A percentile compares a stretch with the other conserved stretches of the same genome.
Evolutionary conservation across 1,284 basidiomycete species (phyloP).

Genomic region (Rhodotorula sp.): DNA sequence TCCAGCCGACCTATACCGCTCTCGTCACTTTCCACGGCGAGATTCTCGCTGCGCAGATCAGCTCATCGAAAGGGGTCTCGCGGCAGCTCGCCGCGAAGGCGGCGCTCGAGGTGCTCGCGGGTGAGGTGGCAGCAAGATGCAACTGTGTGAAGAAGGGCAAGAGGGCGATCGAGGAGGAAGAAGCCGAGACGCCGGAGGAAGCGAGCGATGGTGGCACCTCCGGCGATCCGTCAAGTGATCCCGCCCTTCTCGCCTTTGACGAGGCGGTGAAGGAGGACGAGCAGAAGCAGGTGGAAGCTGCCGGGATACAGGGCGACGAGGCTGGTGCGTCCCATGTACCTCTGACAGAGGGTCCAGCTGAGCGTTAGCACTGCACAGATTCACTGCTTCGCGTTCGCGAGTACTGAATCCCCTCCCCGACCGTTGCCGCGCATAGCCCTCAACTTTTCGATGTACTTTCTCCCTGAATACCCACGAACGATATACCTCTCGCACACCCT

Average conservation of each 20-base stretch:
- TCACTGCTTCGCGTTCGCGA: neutral
- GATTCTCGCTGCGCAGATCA: conserved; percentile 9
- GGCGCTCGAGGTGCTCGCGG: conserved; percentile 12
- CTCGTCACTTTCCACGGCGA: conserved; percentile 11
- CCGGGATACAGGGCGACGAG: neutral
- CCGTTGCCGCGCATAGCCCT: neutral
- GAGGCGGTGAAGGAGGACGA: neutral
- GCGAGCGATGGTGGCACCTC: neutral
- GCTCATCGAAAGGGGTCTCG: conserved; percentile 28
- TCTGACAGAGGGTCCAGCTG: too few relatives aligned
- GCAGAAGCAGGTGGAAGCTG: neutral
- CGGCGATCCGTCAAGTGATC: too few relatives aligned
- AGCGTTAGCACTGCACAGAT: neutral
- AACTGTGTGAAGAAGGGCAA: neutral
- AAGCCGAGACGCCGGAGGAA: neutral
- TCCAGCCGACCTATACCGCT: neutral
- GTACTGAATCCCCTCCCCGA: neutral
- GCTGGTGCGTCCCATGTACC: neutral
- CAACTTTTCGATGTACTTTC: too few relatives aligned
- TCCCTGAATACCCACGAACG: neutral
- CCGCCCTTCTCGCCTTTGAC: too few relatives aligned
- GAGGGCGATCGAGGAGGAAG: neutral
- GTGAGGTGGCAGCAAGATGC: neutral
- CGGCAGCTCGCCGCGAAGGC: conserved; percentile 28
- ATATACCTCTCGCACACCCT: neutral